A percentile compares a stretch with the other conserved stretches of the same genome.
These are phyloP conservation scores for Coemansia sp. DNA, from an alignment of 192 early-diverging fungal genomes.

Conservation along the genomic window DNA sequence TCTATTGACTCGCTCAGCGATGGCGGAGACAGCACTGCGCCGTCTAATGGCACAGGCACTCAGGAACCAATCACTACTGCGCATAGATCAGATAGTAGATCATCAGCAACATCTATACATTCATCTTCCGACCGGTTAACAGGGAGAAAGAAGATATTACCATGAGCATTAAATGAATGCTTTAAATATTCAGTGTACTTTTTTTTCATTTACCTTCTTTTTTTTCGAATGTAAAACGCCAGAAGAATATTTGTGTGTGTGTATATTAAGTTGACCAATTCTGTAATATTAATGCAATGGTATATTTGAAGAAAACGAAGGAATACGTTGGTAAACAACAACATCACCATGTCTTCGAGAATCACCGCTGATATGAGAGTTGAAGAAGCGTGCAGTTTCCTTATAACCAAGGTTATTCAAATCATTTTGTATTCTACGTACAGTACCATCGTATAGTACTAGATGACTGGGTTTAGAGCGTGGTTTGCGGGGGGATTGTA, in stretches of 20 bases:
- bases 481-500: neutral
- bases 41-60: neutral
- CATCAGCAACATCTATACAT: conserved; percentile 36
- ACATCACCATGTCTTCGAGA: conserved; percentile 76
- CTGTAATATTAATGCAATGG: neutral
- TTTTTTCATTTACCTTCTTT: neutral
- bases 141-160: conserved; percentile 18
- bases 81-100: conserved; percentile 33
- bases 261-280: conserved; percentile 5
- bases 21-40: conserved; percentile 3
- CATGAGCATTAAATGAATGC: neutral
- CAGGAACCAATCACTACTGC: neutral
- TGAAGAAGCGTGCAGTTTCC: conserved; percentile 86
- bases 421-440: conserved; percentile 27
- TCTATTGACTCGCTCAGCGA: conserved; percentile 40
- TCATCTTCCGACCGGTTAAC: conserved; percentile 29
- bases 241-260: neutral
- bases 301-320: neutral
- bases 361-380: conserved; percentile 87
- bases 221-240: neutral
- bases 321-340: conserved; percentile 63
- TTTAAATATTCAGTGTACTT: neutral
- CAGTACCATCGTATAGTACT: conserved; percentile 74
- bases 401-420: conserved; percentile 55
- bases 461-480: conserved; percentile 68